Evolutionary conservation across 495 filamentous ascomycete species (phyloP).

Genomic region (Massariosphaeria phaeospora): DNA sequence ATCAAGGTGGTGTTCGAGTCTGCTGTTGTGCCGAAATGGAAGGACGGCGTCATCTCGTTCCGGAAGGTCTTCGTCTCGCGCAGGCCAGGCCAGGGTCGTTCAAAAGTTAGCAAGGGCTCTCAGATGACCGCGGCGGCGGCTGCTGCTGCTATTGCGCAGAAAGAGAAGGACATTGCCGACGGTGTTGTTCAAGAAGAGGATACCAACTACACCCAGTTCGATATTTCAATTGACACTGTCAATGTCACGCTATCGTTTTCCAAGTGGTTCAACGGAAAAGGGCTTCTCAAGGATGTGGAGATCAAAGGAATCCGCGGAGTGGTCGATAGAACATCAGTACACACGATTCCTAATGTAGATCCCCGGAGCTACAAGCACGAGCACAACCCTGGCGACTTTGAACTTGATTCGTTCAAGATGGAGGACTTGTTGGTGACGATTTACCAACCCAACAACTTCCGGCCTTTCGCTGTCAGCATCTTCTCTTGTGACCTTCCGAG

Average conservation of each 20-base stretch:
- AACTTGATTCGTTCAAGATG: conserved; percentile 92
- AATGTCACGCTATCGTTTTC: conserved; percentile 96
- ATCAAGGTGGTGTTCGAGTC: conserved; percentile 97
- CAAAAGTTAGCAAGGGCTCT: conserved; percentile 88
- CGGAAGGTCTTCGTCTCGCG: conserved; percentile 95
- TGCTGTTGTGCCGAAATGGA: conserved; percentile 94
- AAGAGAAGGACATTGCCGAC: conserved; percentile 45
- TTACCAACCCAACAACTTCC: conserved; percentile 83
- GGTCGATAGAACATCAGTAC: conserved; percentile 77
- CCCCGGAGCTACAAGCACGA: conserved; percentile 82
- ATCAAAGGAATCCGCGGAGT: conserved; percentile 96
- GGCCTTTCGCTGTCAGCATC: conserved; percentile 90
- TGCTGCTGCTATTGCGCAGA: conserved; percentile 59
- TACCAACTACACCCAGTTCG: conserved; percentile 95
- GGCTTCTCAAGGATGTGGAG: conserved; percentile 84
- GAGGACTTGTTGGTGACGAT: conserved; percentile 88
- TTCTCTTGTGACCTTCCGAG: conserved; percentile 92
- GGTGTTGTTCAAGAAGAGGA: conserved; percentile 67
- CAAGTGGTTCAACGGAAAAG: conserved; percentile 97
- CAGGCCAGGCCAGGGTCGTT: conserved; percentile 67
- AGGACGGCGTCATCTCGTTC: conserved; percentile 88
- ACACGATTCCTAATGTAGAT: conserved; percentile 67
- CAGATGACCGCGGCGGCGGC: conserved; percentile 71
- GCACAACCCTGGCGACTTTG: conserved; percentile 89
- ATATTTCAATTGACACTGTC: conserved; percentile 87